These are phyloP conservation scores for Jatropha curcas DNA, from an alignment of 345 rosid species.

Conservation along the genomic window DNA sequence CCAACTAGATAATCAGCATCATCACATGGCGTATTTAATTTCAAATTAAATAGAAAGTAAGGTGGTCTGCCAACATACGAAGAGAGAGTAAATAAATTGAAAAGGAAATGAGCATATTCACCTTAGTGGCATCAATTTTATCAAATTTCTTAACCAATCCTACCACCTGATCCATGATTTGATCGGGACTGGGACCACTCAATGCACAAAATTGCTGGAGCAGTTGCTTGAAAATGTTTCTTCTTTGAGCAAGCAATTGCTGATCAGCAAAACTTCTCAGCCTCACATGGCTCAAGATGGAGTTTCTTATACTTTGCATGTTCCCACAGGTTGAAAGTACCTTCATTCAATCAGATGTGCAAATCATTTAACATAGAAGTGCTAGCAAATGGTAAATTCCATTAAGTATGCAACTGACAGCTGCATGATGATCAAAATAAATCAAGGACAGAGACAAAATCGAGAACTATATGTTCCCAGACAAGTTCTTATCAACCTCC, in stretches of 20 bases:
- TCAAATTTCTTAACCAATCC: slow-evolving; percentile 56
- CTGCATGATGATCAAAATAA: background rate
- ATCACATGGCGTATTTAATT: background rate
- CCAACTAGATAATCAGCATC: background rate
- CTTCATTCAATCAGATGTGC: background rate
- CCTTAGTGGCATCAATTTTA: slow-evolving; percentile 58
- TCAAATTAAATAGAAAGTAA: background rate
- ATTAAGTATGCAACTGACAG: background rate
- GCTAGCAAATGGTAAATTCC: background rate
- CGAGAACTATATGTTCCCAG: background rate
- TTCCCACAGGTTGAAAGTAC: slow-evolving; percentile 20
- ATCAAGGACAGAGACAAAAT: background rate
- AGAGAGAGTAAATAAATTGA: background rate
- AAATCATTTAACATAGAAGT: background rate
- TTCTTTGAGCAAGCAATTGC: slow-evolving; percentile 10
- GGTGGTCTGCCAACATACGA: background rate
- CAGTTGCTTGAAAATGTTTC: slow-evolving; percentile 26
- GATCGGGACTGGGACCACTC: slow-evolving; percentile 27
- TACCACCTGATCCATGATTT: slow-evolving; percentile 44
- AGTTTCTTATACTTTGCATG: slow-evolving; percentile 45
- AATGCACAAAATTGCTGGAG: slow-evolving; percentile 34
- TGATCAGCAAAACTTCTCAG: slow-evolving; percentile 34
- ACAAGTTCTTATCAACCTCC: background rate
- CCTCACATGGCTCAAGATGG: slow-evolving; percentile 48
- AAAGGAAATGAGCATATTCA: slow-evolving; percentile 2